A percentile compares a stretch with the other conserved stretches of the same genome.
Conservation (phyloP, 305 asterid genomes). For the Fraxinus ornus region DNA sequence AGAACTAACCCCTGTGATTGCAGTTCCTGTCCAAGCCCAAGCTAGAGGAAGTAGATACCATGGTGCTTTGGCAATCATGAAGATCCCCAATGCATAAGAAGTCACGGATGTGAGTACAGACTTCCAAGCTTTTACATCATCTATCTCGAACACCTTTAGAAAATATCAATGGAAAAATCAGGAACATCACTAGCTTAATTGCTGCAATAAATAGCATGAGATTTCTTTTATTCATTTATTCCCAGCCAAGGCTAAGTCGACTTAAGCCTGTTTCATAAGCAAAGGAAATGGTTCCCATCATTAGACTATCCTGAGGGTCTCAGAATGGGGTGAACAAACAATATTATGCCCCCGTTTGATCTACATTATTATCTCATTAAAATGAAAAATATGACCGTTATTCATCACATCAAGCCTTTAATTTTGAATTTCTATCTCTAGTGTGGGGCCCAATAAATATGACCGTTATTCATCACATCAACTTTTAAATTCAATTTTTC, state of each 20-base stretch:
- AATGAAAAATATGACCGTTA: too few species aligned
- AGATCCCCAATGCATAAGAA: constrained; percentile 77
- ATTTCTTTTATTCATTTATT: background rate
- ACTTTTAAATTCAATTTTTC: too few species aligned
- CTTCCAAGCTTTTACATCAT: constrained; percentile 85
- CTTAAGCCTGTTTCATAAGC: background rate
- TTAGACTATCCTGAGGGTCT: background rate
- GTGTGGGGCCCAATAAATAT: too few species aligned
- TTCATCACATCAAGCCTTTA: too few species aligned
- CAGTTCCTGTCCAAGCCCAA: constrained; percentile 99
- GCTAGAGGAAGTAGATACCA: constrained; percentile 99
- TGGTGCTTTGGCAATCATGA: constrained; percentile 85
- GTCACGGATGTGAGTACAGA: constrained; percentile 76
- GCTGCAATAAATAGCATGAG: background rate
- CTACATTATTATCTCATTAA: too few species aligned
- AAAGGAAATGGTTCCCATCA: background rate
- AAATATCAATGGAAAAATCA: constrained; percentile 19
- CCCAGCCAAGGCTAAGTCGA: background rate
- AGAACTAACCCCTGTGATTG: constrained; percentile 85
- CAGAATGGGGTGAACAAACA: background rate
- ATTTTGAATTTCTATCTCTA: too few species aligned
- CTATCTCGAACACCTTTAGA: constrained; percentile 85
- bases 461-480: too few species aligned
- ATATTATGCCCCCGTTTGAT: too few species aligned
- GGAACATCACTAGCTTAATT: background rate